These are phyloP conservation scores for Ceratobasidium sp. DNA, from an alignment of 1,284 basidiomycete genomes.

Conservation along the genomic window DNA sequence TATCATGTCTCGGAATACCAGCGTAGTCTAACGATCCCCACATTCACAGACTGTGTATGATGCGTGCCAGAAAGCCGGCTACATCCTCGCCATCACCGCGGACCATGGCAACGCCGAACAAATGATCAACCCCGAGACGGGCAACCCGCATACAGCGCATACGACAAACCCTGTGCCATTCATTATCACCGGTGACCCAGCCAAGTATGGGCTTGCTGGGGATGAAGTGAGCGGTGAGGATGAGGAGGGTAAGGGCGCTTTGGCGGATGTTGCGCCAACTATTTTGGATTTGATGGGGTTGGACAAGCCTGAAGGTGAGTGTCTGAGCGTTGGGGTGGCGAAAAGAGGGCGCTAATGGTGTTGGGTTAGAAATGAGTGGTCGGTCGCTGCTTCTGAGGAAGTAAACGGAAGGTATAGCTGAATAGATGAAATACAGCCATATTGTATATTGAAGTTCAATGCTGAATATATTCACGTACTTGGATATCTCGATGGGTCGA, in stretches of 20 bases:
- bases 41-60: conserved; percentile 68
- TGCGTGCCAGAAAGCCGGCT: conserved; percentile 82
- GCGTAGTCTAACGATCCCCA: background rate
- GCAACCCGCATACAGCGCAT: conserved; percentile 84
- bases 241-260: conserved; percentile 70
- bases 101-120: conserved; percentile 93
- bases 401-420: conserved; percentile 43
- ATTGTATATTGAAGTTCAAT: background rate
- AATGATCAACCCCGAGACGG: conserved; percentile 84
- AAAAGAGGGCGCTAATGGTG: conserved; percentile 1
- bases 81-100: conserved; percentile 85
- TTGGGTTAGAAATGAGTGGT: conserved; percentile 62
- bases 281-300: conserved; percentile 76
- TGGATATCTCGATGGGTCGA: background rate
- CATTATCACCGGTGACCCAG: conserved; percentile 70
- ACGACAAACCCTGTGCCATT: conserved; percentile 85
- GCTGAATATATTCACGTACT: conserved; percentile 12
- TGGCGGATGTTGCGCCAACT: conserved; percentile 89
- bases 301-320: conserved; percentile 63
- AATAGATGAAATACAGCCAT: background rate
- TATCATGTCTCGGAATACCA: background rate
- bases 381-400: conserved; percentile 59
- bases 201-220: conserved; percentile 58
- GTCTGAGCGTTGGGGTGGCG: background rate
- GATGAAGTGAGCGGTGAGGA: conserved; percentile 55